Base-by-base conservation (phyloP, 2,329 filamentous ascomycete species). In the Apiospora koreana region DNA sequence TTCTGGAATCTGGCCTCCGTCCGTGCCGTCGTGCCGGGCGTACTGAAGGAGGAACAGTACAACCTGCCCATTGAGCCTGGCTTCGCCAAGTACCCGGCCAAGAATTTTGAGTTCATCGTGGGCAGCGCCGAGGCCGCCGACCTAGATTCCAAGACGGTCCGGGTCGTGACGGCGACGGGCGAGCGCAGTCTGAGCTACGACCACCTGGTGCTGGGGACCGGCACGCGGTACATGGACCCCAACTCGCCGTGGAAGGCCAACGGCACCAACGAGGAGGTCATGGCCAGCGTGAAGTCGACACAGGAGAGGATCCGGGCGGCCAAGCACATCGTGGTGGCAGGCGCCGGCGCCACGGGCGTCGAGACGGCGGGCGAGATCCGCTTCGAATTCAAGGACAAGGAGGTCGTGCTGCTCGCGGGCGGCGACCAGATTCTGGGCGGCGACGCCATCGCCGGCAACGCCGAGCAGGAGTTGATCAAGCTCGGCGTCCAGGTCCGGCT, bases 1-100 rank as follows among this genome's bases (percentile, higher is more conserved):
- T 89, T 84, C 81, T 89, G 87, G 87, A 89, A 88, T 78, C 69
- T 89, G 6, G 87, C 86, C 35, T 83, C 87, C 1, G 84, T 88
- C 58, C 86, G 88, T 65, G 86, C 85, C 77, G 83, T 89, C 72
- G 79, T 89, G 64, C 86, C 87, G 2, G 84, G 82, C 46, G 72
- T 81, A 66, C 73, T 88, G 75, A 81, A 81, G 46, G 85, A 88
- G 71, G 83, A 86, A 14, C 80, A 88, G 73, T 79, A 88, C 73
- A 83, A 86, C 76, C 81, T 81, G 68, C 82, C 87, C 43, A 85
- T 90, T 69, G 81, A 81, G 69, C 77, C 82, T 1, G 85, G 86
- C 8, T 83, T 89, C 68, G 78, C 80, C 48, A 82, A 84, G 73
- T 89, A 89, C 77, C 83, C 86, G 12, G 71, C 78, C 2, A 81